Conservation (phyloP, 352 stramenopile species). For the Globisporangium spinosum region DNA sequence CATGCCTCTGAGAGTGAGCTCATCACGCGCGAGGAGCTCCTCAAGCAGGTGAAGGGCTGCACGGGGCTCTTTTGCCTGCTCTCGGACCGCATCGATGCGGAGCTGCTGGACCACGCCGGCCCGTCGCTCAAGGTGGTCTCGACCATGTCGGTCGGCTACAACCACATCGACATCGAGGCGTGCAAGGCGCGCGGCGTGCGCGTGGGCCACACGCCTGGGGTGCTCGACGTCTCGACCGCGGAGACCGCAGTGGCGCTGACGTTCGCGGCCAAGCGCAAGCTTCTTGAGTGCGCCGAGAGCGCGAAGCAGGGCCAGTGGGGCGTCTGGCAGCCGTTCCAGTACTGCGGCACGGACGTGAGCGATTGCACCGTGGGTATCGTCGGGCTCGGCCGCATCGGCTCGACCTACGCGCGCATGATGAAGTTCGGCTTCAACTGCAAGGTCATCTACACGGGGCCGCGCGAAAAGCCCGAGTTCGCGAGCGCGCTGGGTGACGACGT, state of each 20-base stretch:
- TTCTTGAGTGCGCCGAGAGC: constrained; percentile 70
- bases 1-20: constrained; percentile 29
- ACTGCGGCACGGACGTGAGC: constrained; percentile 73
- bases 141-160: constrained; percentile 89
- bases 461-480: constrained; percentile 48
- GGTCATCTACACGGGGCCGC: constrained; percentile 76
- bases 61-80: constrained; percentile 63
- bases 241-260: constrained; percentile 72
- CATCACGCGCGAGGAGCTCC: constrained; percentile 45
- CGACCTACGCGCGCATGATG: constrained; percentile 79
- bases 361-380: constrained; percentile 74
- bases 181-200: constrained; percentile 61
- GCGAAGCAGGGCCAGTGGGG: constrained; percentile 71
- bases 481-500: constrained; percentile 36
- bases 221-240: constrained; percentile 79
- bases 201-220: constrained; percentile 82
- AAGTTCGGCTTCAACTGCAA: constrained; percentile 78
- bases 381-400: constrained; percentile 85
- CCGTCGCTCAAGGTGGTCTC: constrained; percentile 60
- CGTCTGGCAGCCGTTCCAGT: constrained; percentile 78
- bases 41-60: constrained; percentile 43
- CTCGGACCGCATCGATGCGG: constrained; percentile 67
- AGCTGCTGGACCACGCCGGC: constrained; percentile 54
- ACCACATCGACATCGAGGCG: constrained; percentile 88
- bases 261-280: constrained; percentile 53